Conservation (phyloP, 805 yeast species). For the Scheffersomyces amazonensis region DNA sequence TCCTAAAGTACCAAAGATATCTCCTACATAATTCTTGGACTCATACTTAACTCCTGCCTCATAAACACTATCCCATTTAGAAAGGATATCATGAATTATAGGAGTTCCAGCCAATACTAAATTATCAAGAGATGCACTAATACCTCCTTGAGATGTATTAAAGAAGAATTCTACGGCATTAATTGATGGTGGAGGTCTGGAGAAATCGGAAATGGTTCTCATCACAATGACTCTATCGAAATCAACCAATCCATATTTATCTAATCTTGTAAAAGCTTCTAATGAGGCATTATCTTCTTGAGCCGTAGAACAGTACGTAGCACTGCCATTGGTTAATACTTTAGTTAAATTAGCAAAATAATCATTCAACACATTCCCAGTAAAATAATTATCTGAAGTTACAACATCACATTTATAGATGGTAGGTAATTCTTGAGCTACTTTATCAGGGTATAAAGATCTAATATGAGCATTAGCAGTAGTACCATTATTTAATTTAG, state of each 20-base stretch:
- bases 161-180: slow-evolving; percentile 51
- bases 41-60: slow-evolving; percentile 21
- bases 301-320: slow-evolving; percentile 57
- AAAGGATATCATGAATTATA: slow-evolving; percentile 49
- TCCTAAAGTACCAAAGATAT: slow-evolving; percentile 54
- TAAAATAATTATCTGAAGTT: slow-evolving; percentile 60
- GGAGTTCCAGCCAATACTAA: slow-evolving; percentile 54
- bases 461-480: slow-evolving; percentile 43
- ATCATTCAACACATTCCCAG: slow-evolving; percentile 50
- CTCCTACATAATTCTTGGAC: slow-evolving; percentile 59
- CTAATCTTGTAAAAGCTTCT: slow-evolving; percentile 56
- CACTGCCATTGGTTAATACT: slow-evolving; percentile 57
- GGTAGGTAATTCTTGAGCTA: slow-evolving; percentile 48
- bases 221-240: slow-evolving; percentile 54
- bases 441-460: slow-evolving; percentile 44
- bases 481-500: slow-evolving; percentile 44
- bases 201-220: slow-evolving; percentile 62
- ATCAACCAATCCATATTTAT: slow-evolving; percentile 53
- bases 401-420: slow-evolving; percentile 55
- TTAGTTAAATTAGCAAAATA: slow-evolving; percentile 47
- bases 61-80: slow-evolving; percentile 44
- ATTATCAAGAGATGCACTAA: slow-evolving; percentile 46
- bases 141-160: slow-evolving; percentile 51
- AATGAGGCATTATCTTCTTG: slow-evolving; percentile 69
- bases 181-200: slow-evolving; percentile 48